phyloP scores from a whole-genome alignment of 371 early-diverging fungal species.

The Mortierella sp. region DNA sequence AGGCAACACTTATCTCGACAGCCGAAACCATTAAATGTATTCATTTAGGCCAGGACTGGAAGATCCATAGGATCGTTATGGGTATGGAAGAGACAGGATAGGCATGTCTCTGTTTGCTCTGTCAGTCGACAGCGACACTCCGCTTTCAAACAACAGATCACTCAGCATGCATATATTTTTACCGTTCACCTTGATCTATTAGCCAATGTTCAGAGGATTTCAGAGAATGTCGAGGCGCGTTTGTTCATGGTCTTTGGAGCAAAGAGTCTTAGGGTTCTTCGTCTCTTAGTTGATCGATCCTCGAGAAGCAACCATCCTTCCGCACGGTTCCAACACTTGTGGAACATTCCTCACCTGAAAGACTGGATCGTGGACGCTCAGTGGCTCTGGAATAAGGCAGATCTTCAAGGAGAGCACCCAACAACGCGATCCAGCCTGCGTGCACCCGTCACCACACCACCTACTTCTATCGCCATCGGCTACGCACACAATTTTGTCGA shows the following conservation, averaged over 20 bases:
- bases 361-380: conserved; percentile 85
- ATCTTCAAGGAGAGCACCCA: conserved; percentile 33
- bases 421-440: conserved; percentile 29
- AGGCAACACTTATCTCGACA: conserved; percentile 66
- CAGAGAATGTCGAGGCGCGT: conserved; percentile 24
- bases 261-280: conserved; percentile 43
- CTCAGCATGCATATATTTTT: not conserved
- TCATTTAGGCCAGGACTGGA: conserved; percentile 62
- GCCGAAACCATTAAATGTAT: conserved; percentile 60
- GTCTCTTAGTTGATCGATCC: conserved; percentile 24
- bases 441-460: conserved; percentile 23
- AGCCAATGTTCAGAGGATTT: conserved; percentile 37
- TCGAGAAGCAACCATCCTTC: not conserved
- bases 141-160: not conserved
- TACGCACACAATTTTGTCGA: conserved; percentile 85
- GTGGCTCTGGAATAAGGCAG: conserved; percentile 65
- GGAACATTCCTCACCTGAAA: conserved; percentile 56
- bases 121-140: not conserved
- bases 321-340: conserved; percentile 29
- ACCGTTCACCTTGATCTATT: not conserved
- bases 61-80: conserved; percentile 71
- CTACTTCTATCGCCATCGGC: conserved; percentile 69
- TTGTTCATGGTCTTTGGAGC: conserved; percentile 55
- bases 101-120: not conserved
- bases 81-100: conserved; percentile 55